Conservation (phyloP, 1,284 basidiomycete genomes). For the Austroboletus rostrupii region DNA sequence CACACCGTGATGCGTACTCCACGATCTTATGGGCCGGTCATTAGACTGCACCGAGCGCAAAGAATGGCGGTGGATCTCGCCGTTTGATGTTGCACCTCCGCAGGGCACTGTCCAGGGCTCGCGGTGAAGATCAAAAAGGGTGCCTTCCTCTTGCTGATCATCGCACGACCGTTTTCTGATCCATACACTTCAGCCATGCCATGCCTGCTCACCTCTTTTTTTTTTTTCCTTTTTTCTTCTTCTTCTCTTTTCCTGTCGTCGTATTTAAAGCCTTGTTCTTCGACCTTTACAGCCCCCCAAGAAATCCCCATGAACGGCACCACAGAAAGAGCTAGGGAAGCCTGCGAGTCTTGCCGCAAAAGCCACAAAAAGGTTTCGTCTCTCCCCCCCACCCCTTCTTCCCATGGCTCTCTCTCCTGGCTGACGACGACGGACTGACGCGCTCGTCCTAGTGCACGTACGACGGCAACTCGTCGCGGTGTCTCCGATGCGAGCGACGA, state of each 20-base stretch:
- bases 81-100: neutral
- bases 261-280: slow-evolving; percentile 23
- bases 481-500: slow-evolving; percentile 18
- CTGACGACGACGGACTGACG: neutral
- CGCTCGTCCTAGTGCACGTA: slow-evolving; percentile 17
- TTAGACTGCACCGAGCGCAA: slow-evolving; percentile 4
- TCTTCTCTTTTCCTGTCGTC: slow-evolving; percentile 1
- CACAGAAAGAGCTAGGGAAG: slow-evolving; percentile 26
- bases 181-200: slow-evolving; percentile 5
- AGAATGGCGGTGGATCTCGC: slow-evolving; percentile 3
- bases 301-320: slow-evolving; percentile 18
- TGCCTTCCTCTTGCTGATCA: slow-evolving; percentile 11
- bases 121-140: slow-evolving; percentile 18
- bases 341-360: slow-evolving; percentile 27
- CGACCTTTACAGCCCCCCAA: neutral
- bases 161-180: slow-evolving; percentile 10
- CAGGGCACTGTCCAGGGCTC: slow-evolving; percentile 4
- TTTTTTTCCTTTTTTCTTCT: too few species aligned
- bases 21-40: slow-evolving; percentile 8
- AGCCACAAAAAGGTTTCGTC: slow-evolving; percentile 30
- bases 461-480: slow-evolving; percentile 12
- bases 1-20: slow-evolving; percentile 8
- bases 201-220: slow-evolving; percentile 1
- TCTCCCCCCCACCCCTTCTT: too few species aligned
- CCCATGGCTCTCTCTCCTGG: too few species aligned